These are phyloP conservation scores for Amphirosellinia nigrospora DNA, from an alignment of 495 filamentous ascomycete genomes.

Conservation along the genomic window DNA sequence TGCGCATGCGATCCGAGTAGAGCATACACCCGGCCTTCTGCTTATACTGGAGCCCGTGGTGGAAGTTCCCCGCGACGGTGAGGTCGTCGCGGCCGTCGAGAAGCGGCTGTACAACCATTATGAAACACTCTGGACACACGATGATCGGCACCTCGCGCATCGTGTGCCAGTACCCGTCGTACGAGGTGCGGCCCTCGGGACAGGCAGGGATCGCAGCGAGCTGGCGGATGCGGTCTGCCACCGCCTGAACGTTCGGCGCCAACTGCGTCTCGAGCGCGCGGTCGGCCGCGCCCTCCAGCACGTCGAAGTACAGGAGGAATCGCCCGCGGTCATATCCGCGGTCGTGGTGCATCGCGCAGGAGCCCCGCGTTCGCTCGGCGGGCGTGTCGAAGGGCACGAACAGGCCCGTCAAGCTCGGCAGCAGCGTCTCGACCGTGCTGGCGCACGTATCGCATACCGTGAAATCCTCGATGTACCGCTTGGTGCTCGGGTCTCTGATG, in stretches of 20 bases:
- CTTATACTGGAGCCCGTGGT: constrained; percentile 51
- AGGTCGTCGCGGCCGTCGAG: constrained; percentile 45
- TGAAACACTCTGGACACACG: constrained; percentile 64
- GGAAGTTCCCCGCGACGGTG: constrained; percentile 64
- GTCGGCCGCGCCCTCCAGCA: constrained; percentile 49
- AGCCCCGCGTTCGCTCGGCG: constrained; percentile 41
- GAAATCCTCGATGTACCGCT: constrained; percentile 42
- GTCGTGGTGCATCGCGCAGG: constrained; percentile 50
- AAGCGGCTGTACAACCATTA: constrained; percentile 69
- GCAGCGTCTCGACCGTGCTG: constrained; percentile 46
- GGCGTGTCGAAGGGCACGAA: constrained; percentile 47
- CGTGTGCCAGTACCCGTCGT: constrained; percentile 34
- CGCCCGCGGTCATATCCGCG: constrained; percentile 34
- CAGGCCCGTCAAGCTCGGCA: constrained; percentile 49
- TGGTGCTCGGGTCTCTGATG: constrained; percentile 45
- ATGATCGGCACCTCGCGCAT: constrained; percentile 49
- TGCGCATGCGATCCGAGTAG: constrained; percentile 76
- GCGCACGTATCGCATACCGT: constrained; percentile 50
- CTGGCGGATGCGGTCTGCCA: constrained; percentile 45
- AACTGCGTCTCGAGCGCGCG: constrained; percentile 38
- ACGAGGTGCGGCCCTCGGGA: constrained; percentile 35
- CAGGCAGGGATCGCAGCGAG: constrained; percentile 47
- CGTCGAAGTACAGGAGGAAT: constrained; percentile 51
- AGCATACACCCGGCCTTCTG: constrained; percentile 70
- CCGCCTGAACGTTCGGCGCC: constrained; percentile 42